A percentile compares a stretch with the other conserved stretches of the same genome.
Evolutionary conservation across 2,329 filamentous ascomycete species (phyloP).

Genomic region (Lizonia empirigonia): DNA sequence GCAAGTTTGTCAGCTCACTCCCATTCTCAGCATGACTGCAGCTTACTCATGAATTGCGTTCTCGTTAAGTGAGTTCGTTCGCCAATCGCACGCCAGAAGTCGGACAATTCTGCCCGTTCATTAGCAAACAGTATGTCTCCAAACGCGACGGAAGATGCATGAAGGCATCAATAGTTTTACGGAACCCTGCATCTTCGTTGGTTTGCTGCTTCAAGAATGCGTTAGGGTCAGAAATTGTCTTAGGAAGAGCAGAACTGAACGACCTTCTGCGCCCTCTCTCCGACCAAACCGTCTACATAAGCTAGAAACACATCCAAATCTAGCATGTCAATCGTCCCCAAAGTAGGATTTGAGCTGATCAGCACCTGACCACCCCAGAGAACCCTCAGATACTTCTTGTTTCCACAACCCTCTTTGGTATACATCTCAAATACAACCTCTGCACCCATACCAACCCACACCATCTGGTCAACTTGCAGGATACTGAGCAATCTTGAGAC

Average conservation of each 20-base stretch:
- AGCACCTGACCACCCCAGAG: slow-evolving; percentile 73
- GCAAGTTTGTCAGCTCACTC: too few relatives aligned
- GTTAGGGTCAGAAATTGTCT: too few relatives aligned
- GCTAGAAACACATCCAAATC: slow-evolving; percentile 66
- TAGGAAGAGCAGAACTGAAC: slow-evolving; percentile 41
- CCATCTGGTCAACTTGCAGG: slow-evolving; percentile 75
- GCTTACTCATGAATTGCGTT: slow-evolving; percentile 32
- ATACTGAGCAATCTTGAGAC: slow-evolving; percentile 70
- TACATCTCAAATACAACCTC: slow-evolving; percentile 80
- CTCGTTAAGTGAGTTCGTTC: too few relatives aligned
- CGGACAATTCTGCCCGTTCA: too few relatives aligned
- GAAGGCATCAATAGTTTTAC: not conserved
- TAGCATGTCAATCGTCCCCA: slow-evolving; percentile 75
- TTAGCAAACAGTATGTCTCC: too few relatives aligned
- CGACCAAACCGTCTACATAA: slow-evolving; percentile 75
- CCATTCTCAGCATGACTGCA: slow-evolving; percentile 22
- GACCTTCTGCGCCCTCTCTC: slow-evolving; percentile 54
- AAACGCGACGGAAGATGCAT: not conserved
- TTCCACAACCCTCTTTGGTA: slow-evolving; percentile 16
- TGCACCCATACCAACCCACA: slow-evolving; percentile 83
- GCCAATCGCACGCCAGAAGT: too few relatives aligned
- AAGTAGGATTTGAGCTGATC: slow-evolving; percentile 67
- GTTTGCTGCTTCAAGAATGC: not conserved
- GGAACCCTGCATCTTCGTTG: not conserved
- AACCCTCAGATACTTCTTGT: slow-evolving; percentile 63